Base-by-base conservation (phyloP, 169 alveolate genomes). In the Eimeria necatrix region DNA sequence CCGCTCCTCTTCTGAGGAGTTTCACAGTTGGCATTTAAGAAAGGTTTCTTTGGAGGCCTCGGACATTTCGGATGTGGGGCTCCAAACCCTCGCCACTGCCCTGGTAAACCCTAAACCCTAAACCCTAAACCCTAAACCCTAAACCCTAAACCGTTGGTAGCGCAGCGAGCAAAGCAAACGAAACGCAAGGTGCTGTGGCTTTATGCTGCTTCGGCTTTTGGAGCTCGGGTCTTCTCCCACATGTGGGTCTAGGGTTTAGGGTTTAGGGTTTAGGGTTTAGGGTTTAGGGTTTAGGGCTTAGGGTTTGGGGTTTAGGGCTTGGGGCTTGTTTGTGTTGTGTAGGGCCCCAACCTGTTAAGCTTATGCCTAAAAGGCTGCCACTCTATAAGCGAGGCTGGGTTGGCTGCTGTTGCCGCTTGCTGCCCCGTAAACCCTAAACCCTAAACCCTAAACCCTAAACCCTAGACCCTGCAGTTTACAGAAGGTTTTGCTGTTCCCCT, bases 351-450 rank as follows among this genome's bases (percentile, higher is more conserved):
- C 20, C 73, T 80, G 56, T 78, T 61, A 59, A 46, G 76, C 48
- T 70, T 93, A 24, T 81, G 91, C 53, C 93, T 93, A 41, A 93
- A 93, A 76, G 49, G 95, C 10, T 93, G 96, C 84, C 48, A 49
- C 59, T 14, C 84, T 52, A 61, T 84, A 80, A 52, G 83, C 60
- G 94, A 93, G 24, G 91, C 80, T 2, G 96, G 94, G 16, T 91
- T 59, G 59, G 80, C 78, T 4, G 84, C 94, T 4, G 22, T 84
- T 41, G 96, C 96, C 59, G 93, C 78, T 24, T 61, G 70, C 94
- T 93, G 94, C 90, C 84, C 84, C 0, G 94, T 76, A 76, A 76
- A 48, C 86, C 86, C 86, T 49, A 76, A 76, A 76, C 86, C 86
- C 64, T 76, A 76, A 76, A 76, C 86, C 86, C 86, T 76, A 52